Conservation (phyloP, 768 basidiomycete genomes). For the Termitomyces sp. region DNA sequence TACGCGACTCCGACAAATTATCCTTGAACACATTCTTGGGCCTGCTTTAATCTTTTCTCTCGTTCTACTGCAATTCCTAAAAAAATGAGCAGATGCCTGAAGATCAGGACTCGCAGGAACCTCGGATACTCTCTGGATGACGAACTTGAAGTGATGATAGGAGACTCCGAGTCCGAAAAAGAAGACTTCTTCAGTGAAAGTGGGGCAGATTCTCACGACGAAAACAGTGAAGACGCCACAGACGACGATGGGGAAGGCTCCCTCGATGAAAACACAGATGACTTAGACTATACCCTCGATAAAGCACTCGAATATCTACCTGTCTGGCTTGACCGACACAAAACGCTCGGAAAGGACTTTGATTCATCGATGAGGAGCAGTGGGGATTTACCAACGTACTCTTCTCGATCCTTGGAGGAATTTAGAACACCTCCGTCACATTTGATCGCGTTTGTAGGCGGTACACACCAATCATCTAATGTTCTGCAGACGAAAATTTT, state of each 20-base stretch:
- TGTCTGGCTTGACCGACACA: background rate
- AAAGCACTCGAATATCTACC: background rate
- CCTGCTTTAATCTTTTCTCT: no score
- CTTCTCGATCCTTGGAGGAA: background rate
- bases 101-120: no score
- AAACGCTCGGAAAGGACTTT: background rate
- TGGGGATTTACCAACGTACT: background rate
- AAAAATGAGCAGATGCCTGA: no score
- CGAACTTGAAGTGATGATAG: no score
- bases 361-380: background rate
- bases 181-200: no score
- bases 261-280: background rate
- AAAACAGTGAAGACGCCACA: background rate
- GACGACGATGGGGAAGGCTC: background rate
- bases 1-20: no score
- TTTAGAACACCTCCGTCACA: background rate
- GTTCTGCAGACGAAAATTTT: background rate
- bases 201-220: background rate
- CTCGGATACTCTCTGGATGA: no score
- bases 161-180: no score
- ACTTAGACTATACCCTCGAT: background rate
- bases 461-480: background rate
- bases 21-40: no score
- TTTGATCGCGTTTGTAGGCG: background rate
- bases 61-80: no score